Percentiles rank a stretch among this genome's conserved stretches.
These are phyloP conservation scores for Scleromitrula shiraiana DNA, from an alignment of 2,329 filamentous ascomycete genomes.

Conservation along the genomic window DNA sequence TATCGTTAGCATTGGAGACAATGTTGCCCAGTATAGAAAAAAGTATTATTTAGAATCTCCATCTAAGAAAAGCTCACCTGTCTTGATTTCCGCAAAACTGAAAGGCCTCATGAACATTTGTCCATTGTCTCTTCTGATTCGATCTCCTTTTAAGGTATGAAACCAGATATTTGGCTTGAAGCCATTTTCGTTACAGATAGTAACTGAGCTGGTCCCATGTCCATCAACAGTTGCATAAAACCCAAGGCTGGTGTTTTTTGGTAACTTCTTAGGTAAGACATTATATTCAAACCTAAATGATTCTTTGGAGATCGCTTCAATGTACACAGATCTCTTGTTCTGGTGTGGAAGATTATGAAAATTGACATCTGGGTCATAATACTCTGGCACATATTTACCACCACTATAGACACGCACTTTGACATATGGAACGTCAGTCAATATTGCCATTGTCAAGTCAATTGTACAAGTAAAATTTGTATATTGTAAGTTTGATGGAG, in stretches of 20 bases:
- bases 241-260: neutral
- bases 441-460: constrained; percentile 6
- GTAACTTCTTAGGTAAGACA: neutral
- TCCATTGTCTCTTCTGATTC: neutral
- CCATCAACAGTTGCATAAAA: constrained; percentile 6
- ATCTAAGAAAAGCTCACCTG: neutral
- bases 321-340: constrained; percentile 3
- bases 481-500: too few relatives aligned
- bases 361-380: neutral
- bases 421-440: neutral
- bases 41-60: too few relatives aligned
- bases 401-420: neutral
- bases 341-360: neutral
- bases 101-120: neutral
- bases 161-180: neutral
- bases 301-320: neutral
- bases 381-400: neutral
- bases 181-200: constrained; percentile 5
- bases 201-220: neutral
- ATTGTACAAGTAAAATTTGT: too few relatives aligned
- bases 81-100: neutral
- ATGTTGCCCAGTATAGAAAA: too few relatives aligned
- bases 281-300: neutral
- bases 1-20: too few relatives aligned
- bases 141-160: neutral